These are phyloP conservation scores for Brassica nigra DNA, from an alignment of 345 rosid genomes.

Conservation along the genomic window DNA sequence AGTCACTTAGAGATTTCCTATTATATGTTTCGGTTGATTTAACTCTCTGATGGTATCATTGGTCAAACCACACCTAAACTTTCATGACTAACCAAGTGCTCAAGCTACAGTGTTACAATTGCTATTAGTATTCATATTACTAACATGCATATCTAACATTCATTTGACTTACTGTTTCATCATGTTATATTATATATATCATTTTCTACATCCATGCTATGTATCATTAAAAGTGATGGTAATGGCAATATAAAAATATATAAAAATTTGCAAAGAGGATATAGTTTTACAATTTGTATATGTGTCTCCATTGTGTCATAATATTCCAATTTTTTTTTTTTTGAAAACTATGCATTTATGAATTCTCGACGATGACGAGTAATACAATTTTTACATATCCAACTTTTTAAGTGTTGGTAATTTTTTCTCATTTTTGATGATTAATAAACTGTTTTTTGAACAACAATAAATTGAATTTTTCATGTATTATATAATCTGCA, in stretches of 20 bases:
- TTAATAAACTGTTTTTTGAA: too few species aligned
- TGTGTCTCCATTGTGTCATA: neutral
- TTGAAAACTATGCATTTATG: neutral
- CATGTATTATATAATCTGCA: neutral
- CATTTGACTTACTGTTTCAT: slow-evolving; percentile 1
- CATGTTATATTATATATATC: neutral
- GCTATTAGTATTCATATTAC: neutral
- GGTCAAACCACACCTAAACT: slow-evolving; percentile 12
- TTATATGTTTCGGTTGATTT: neutral
- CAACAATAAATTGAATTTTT: neutral
- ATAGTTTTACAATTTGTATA: neutral
- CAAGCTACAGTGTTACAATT: neutral
- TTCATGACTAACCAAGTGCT: slow-evolving; percentile 9
- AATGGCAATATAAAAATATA: neutral
- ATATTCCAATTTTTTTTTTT: neutral
- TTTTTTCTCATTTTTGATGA: neutral
- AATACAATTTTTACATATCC: neutral
- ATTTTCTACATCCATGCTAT: neutral
- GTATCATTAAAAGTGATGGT: neutral
- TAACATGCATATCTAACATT: slow-evolving; percentile 12
- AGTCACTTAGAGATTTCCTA: neutral
- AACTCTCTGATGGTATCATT: neutral
- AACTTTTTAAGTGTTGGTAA: neutral
- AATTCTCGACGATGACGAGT: neutral
- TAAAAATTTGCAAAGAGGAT: neutral